These are phyloP conservation scores for Periconia digitata DNA, from an alignment of 2,329 filamentous ascomycete species.

Conservation along the genomic window DNA sequence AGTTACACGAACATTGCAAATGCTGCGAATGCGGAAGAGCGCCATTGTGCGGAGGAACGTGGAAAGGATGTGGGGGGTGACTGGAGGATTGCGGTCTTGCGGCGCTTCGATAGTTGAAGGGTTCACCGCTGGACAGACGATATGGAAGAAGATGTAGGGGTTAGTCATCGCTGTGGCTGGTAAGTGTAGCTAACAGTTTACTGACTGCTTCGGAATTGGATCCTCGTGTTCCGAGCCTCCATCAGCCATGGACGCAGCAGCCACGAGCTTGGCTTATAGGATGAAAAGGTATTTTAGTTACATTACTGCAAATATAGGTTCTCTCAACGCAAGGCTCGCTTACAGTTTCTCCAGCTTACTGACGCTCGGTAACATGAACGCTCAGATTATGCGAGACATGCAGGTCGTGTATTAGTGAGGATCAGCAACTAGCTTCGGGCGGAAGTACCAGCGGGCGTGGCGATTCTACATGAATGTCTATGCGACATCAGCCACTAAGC, in stretches of 20 bases:
- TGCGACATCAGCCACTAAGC: conserved; percentile 3
- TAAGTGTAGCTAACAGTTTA: no score
- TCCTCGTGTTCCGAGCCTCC: no score
- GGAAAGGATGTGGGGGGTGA: no score
- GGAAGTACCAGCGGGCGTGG: conserved; percentile 5
- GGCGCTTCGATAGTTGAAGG: no score
- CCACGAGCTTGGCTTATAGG: no score
- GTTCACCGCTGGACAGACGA: no score
- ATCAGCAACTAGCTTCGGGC: conserved; percentile 6
- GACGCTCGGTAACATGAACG: not conserved
- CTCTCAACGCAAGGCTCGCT: not conserved
- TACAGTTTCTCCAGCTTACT: not conserved
- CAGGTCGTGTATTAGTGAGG: conserved; percentile 1
- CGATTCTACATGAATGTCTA: conserved; percentile 6
- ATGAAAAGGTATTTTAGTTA: no score
- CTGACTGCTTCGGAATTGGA: no score
- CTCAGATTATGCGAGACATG: not conserved
- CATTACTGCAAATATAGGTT: not conserved
- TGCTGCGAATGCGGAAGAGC: conserved; percentile 1
- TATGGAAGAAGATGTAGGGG: no score
- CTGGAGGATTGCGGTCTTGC: no score
- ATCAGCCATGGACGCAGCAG: no score
- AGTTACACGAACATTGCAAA: conserved; percentile 2
- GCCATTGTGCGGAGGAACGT: not conserved
- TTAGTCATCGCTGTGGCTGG: no score